These are phyloP conservation scores for Pestalotiopsis sp. DNA, from an alignment of 2,329 filamentous ascomycete genomes.

Conservation along the genomic window DNA sequence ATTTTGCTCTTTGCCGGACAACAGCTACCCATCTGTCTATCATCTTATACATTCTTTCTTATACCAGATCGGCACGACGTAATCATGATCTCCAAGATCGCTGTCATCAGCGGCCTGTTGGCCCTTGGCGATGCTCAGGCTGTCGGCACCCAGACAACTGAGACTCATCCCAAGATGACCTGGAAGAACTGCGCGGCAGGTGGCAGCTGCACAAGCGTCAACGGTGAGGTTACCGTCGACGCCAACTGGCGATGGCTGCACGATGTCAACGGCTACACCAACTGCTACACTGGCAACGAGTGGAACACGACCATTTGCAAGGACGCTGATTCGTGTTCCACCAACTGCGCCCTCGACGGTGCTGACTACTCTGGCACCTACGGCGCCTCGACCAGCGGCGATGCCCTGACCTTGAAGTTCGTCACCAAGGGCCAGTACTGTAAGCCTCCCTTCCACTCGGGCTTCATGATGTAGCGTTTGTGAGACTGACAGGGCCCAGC, in stretches of 20 bases:
- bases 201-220: constrained; percentile 42
- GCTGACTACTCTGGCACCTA: constrained; percentile 45
- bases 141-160: constrained; percentile 37
- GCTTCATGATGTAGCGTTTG: neutral
- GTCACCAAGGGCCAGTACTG: constrained; percentile 45
- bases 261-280: constrained; percentile 37
- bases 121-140: constrained; percentile 39
- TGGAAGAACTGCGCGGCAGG: constrained; percentile 44
- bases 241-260: constrained; percentile 54
- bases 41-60: neutral
- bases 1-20: neutral
- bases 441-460: constrained; percentile 10
- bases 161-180: constrained; percentile 45
- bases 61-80: constrained; percentile 1
- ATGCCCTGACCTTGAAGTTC: constrained; percentile 48
- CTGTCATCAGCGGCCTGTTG: constrained; percentile 32
- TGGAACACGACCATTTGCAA: constrained; percentile 36
- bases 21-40: neutral
- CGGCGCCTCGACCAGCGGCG: constrained; percentile 44
- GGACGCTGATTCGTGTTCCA: constrained; percentile 36
- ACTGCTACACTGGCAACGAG: constrained; percentile 48
- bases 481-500: constrained; percentile 13
- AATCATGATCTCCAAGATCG: constrained; percentile 26
- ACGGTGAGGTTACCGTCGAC: constrained; percentile 46
- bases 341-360: constrained; percentile 43